Conservation (phyloP, 768 basidiomycete genomes). For the Terana coerulea region DNA sequence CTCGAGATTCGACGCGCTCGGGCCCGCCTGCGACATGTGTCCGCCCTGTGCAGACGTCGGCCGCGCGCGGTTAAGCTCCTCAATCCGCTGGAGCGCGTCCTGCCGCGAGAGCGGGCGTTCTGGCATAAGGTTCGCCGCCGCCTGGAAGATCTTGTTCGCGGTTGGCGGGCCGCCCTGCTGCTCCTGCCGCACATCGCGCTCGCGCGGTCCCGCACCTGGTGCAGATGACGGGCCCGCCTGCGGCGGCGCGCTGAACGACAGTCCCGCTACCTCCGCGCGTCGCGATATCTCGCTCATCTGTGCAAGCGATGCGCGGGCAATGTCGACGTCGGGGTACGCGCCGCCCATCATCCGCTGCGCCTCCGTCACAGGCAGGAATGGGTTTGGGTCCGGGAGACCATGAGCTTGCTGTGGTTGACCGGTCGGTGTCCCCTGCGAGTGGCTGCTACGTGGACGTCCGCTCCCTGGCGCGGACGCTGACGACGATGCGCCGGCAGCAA, state of each 20-base stretch:
- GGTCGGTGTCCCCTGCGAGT: too few species aligned
- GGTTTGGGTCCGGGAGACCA: constrained; percentile 32
- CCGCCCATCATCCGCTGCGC: constrained; percentile 47
- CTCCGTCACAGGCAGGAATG: constrained; percentile 57
- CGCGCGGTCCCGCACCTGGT: not conserved
- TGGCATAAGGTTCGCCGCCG: constrained; percentile 25
- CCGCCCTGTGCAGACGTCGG: constrained; percentile 17
- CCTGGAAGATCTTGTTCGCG: constrained; percentile 27
- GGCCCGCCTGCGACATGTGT: constrained; percentile 16
- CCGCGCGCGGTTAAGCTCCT: constrained; percentile 46
- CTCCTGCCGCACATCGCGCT: too few species aligned
- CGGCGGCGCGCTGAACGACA: constrained; percentile 35
- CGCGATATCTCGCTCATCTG: constrained; percentile 80
- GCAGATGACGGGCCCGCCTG: not conserved
- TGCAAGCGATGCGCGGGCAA: constrained; percentile 64
- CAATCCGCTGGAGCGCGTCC: constrained; percentile 50
- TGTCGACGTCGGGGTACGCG: constrained; percentile 47
- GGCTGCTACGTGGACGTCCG: too few species aligned
- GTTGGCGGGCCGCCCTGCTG: constrained; percentile 22
- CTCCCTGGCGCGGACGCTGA: too few species aligned
- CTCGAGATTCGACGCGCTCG: not conserved
- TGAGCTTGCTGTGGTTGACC: too few species aligned
- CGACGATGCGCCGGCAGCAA: too few species aligned
- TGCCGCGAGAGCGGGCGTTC: constrained; percentile 32
- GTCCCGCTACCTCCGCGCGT: constrained; percentile 46